phyloP scores from a whole-genome alignment of 1,139 yeast genomes.

The Kurtzmaniella natalensis region DNA sequence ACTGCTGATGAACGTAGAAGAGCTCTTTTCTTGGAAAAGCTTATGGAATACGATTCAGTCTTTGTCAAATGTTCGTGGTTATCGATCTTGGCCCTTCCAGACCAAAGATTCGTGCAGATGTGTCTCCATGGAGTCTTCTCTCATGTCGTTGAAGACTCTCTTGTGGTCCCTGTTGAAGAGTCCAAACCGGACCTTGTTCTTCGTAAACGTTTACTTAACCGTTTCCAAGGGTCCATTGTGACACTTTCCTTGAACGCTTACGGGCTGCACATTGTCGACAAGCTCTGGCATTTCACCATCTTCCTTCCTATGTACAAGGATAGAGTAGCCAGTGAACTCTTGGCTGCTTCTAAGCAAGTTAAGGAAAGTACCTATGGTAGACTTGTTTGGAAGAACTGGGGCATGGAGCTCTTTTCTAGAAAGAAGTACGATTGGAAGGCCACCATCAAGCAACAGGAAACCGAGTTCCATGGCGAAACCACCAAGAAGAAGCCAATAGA shows the following conservation, averaged over 20 bases:
- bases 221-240: conserved; percentile 49
- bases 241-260: conserved; percentile 78
- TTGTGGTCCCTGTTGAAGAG: conserved; percentile 38
- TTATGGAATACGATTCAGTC: conserved; percentile 60
- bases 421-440: conserved; percentile 82
- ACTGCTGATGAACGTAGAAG: conserved; percentile 86
- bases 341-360: conserved; percentile 58
- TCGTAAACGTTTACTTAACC: conserved; percentile 67
- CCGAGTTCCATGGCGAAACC: conserved; percentile 32
- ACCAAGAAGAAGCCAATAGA: conserved; percentile 36
- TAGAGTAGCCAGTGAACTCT: conserved; percentile 68
- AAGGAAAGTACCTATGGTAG: conserved; percentile 86
- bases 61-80: conserved; percentile 58
- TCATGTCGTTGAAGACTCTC: conserved; percentile 69
- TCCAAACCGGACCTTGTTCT: conserved; percentile 50
- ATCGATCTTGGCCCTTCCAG: conserved; percentile 56
- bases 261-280: conserved; percentile 89
- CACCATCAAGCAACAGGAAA: conserved; percentile 66
- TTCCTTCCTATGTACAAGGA: conserved; percentile 83
- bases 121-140: conserved; percentile 86
- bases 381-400: conserved; percentile 95
- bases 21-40: conserved; percentile 65
- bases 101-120: conserved; percentile 60
- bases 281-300: conserved; percentile 73
- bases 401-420: conserved; percentile 70